Evolutionary conservation across 2,329 filamentous ascomycete species (phyloP).

Genomic region (Mollisiaceae sp.): DNA sequence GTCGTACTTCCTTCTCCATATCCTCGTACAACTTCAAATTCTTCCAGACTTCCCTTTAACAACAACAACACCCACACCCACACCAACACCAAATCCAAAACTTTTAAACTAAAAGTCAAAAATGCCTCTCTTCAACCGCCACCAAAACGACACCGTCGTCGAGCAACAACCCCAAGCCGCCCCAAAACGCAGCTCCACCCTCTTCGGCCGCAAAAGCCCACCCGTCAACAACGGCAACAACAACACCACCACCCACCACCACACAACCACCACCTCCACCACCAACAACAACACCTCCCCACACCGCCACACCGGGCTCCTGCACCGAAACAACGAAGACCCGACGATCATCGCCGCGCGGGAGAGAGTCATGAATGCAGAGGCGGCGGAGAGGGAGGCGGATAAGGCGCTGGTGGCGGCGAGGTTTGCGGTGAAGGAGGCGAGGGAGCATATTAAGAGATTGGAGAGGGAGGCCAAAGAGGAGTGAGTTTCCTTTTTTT

Average conservation of each 20-base stretch:
- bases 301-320: constrained; percentile 41
- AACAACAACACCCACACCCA: background rate
- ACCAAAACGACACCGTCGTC: constrained; percentile 8
- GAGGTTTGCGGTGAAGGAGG: constrained; percentile 62
- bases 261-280: constrained; percentile 27
- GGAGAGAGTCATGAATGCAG: constrained; percentile 65
- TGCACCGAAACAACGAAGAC: constrained; percentile 58
- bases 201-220: constrained; percentile 45
- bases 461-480: constrained; percentile 64
- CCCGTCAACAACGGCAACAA: constrained; percentile 26
- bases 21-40: too few relatives aligned
- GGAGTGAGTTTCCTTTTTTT: constrained; percentile 7
- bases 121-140: constrained; percentile 33
- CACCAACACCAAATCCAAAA: background rate
- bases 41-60: background rate
- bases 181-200: constrained; percentile 14
- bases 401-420: constrained; percentile 66
- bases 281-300: constrained; percentile 35
- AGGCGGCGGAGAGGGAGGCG: constrained; percentile 67
- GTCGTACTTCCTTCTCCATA: background rate
- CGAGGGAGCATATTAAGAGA: constrained; percentile 64
- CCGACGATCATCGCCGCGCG: constrained; percentile 65
- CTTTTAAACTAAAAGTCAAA: background rate
- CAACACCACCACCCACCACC: constrained; percentile 24
- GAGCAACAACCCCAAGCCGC: constrained; percentile 8